Evolutionary conservation across 345 rosid genomes (phyloP), one percentile per base, ranked within the genome.

Genomic region (Salix exigua): DNA sequence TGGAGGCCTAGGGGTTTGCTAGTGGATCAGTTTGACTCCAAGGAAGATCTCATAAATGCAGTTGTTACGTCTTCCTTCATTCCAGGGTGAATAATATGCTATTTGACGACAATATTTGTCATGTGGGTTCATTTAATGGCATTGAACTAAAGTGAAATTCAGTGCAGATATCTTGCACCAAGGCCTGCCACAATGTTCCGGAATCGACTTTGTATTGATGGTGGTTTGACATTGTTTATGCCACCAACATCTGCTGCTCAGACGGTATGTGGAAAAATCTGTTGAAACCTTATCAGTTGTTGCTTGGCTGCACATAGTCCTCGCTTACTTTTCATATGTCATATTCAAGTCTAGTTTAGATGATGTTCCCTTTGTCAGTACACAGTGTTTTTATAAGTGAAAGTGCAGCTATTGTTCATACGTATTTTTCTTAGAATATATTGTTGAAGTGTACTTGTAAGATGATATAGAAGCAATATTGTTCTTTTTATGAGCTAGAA

Each of bases 21-120:
- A 58, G 99, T 96, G 79, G 99, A 96, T 90, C 98, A 91, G 68
- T 96, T 89, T 64, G 91, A 93, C 85, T 96, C 98, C n/a, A 93
- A 87, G 82, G 91, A 88, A 80, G 98, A 96, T 82, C 86, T 96
- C 48, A 93, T 91, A 55, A 80, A 92, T 89, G 99, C 98, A 79
- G 88, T 96, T 79, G 48, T 91, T 76, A 84, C 99, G 73, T 96
- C 99, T 78, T 84, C 98, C 70, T 96, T 96, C 84, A 85, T 96
- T 84, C 99, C 98, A 14, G 97, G 96, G 98, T 91, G 86, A 79
- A 66, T 73, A 70, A 68, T 73, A 25, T 66, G 53, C 51, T 8
- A 35, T 73, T 66, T 42, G 51, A 33, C 2, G 23, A 12, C 18
- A 69, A 51, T 64, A 10, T 62, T 37, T 66, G 40, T 70, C 6